These are phyloP conservation scores for Zygosaccharomyces siamensis DNA, from an alignment of 805 yeast genomes.

Conservation along the genomic window DNA sequence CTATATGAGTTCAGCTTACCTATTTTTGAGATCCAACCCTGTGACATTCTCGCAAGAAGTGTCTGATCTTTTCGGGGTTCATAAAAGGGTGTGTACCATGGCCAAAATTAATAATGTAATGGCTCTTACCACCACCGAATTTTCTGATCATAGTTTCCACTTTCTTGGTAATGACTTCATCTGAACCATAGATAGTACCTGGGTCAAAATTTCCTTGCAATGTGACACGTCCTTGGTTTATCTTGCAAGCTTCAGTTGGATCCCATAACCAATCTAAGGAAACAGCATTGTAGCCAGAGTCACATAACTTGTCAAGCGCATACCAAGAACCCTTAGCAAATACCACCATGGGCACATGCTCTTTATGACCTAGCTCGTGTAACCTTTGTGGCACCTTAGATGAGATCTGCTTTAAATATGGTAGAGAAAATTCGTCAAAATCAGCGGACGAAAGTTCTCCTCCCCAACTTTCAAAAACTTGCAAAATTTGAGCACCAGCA, in stretches of 20 bases:
- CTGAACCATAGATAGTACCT: conserved; percentile 86
- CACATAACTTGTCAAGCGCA: conserved; percentile 80
- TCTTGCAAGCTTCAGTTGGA: conserved; percentile 78
- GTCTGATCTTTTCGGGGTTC: conserved; percentile 85
- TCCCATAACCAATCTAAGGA: conserved; percentile 89
- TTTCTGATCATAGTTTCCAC: conserved; percentile 85
- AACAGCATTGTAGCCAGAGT: conserved; percentile 77
- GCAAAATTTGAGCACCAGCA: conserved; percentile 98
- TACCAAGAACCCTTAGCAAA: conserved; percentile 98
- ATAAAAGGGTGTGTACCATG: conserved; percentile 98
- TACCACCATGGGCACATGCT: conserved; percentile 77
- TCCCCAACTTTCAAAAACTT: conserved; percentile 97
- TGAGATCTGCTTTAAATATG: conserved; percentile 76
- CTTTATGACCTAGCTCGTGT: conserved; percentile 62
- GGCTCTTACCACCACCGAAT: conserved; percentile 89
- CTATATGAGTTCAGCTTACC: not conserved
- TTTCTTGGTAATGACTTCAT: conserved; percentile 71
- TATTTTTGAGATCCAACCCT: conserved; percentile 54
- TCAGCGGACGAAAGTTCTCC: conserved; percentile 92
- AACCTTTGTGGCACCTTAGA: conserved; percentile 63
- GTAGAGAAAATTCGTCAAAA: conserved; percentile 82
- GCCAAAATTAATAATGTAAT: conserved; percentile 91
- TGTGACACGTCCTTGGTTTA: conserved; percentile 69
- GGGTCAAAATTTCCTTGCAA: conserved; percentile 97
- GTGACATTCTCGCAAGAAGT: conserved; percentile 84